Conservation (phyloP, 1,284 basidiomycete species). For the Coniophora puteana region DNA sequence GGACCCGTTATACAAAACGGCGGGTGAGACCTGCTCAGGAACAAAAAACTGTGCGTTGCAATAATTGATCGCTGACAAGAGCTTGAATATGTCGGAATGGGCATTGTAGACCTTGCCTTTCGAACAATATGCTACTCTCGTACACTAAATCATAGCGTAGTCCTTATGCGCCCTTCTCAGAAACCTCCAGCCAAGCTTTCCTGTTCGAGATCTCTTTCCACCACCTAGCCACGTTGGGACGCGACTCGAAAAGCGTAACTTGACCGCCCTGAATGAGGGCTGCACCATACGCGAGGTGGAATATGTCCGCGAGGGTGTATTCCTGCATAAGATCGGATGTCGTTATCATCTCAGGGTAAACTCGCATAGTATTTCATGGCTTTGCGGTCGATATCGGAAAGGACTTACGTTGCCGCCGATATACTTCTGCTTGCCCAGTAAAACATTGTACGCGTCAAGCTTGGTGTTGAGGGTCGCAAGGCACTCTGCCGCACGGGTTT, state of each 20-base stretch:
- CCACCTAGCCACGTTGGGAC: slow-evolving; percentile 35
- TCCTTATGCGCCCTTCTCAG: too few species aligned
- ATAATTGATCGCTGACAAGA: too few species aligned
- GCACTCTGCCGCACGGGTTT: slow-evolving; percentile 25
- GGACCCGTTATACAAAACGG: too few species aligned
- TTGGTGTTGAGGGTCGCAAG: slow-evolving; percentile 30
- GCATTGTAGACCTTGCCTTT: too few species aligned
- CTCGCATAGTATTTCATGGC: slow-evolving; percentile 3
- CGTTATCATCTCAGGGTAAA: not conserved
- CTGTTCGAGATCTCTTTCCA: slow-evolving; percentile 33
- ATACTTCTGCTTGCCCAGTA: slow-evolving; percentile 49
- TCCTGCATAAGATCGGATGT: slow-evolving; percentile 23
- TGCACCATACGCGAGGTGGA: slow-evolving; percentile 41
- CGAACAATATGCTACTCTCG: too few species aligned
- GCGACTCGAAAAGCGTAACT: slow-evolving; percentile 22
- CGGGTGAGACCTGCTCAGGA: too few species aligned
- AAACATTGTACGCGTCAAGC: slow-evolving; percentile 46
- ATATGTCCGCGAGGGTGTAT: slow-evolving; percentile 45
- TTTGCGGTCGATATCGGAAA: slow-evolving; percentile 6
- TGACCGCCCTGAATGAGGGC: slow-evolving; percentile 22
- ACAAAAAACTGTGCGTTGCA: too few species aligned
- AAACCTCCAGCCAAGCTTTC: slow-evolving; percentile 30
- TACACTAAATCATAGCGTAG: too few species aligned
- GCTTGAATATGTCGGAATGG: too few species aligned
- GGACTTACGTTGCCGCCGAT: slow-evolving; percentile 43